Evolutionary conservation across 2,329 filamentous ascomycete genomes (phyloP).

Genomic region (Leptographium galeiforme): DNA sequence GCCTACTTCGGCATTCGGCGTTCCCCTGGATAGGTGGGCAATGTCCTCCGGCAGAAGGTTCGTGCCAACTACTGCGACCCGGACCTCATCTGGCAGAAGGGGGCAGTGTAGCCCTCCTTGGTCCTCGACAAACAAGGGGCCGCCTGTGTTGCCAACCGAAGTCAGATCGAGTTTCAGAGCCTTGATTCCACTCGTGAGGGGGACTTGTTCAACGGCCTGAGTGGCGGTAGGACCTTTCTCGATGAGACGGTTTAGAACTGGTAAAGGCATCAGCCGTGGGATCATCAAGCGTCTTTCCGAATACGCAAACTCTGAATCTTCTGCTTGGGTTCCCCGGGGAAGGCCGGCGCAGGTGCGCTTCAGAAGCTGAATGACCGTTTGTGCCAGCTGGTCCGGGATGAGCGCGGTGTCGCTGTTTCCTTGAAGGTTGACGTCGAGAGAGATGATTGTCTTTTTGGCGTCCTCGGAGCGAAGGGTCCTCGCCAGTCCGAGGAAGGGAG

Average conservation of each 20-base stretch:
- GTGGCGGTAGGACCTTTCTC: conserved; percentile 16
- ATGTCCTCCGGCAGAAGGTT: conserved; percentile 23
- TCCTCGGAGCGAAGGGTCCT: conserved; percentile 37
- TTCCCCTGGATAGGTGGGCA: conserved; percentile 14
- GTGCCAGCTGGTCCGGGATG: background rate
- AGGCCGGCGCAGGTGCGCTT: background rate
- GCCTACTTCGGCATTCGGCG: conserved; percentile 4
- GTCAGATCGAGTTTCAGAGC: conserved; percentile 11
- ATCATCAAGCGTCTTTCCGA: conserved; percentile 14
- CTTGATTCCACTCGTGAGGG: background rate
- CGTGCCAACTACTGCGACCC: conserved; percentile 24
- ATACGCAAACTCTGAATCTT: conserved; percentile 23
- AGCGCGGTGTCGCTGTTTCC: background rate
- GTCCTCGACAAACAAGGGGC: conserved; percentile 12
- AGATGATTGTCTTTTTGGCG: conserved; percentile 26
- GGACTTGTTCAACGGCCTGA: background rate
- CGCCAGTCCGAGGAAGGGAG: conserved; percentile 30
- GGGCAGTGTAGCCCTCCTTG: background rate
- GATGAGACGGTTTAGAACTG: conserved; percentile 28
- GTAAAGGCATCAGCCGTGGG: conserved; percentile 29
- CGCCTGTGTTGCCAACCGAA: conserved; percentile 3
- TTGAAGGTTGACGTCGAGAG: conserved; percentile 25
- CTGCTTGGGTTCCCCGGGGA: conserved; percentile 4
- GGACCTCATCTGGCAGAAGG: conserved; percentile 22
- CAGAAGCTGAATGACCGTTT: background rate